Evolutionary conservation across 139 green algal species (phyloP), one percentile per base, ranked within the genome.

Genomic region (Chlamydomonas asymmetrica): DNA sequence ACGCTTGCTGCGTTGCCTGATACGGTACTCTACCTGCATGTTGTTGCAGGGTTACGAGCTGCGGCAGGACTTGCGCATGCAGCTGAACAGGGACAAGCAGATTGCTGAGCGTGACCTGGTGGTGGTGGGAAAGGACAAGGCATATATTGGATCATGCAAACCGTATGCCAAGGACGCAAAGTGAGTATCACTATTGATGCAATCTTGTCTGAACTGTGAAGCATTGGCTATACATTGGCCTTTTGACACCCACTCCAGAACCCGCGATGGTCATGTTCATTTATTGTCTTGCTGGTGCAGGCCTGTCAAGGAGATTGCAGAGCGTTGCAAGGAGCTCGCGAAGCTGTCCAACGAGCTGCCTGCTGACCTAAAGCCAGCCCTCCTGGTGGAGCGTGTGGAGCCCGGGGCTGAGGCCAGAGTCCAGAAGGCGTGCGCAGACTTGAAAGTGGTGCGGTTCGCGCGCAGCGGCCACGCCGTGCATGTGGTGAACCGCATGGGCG

Each of bases 261-360:
- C n/a, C n/a, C n/a, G n/a, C n/a, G n/a, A n/a, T 64, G 9, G 27
- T 22, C 57, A 64, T 29, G 16, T 64, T 27, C 18, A 64, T 64
- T 29, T 66, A 7, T 18, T 43, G n/a, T 23, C 8, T 66, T 40
- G 60, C 18, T 16, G 5, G 8, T 43, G 60, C 60, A 66, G 60
- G 60, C 60, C 60, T 40, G n/a, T 66, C 27, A 41, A 66, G 32
- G 60, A 66, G 31, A 66, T 66, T 66, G 60, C 60, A 45, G 60
- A 66, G 60, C 60, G 60, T 32, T 66, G 60, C 18, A 32, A 66
- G 60, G 60, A 66, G 60, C 60, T 66, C 5, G 60, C 60, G 16
- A 66, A 41, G 60, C 60, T 66, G 60, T 32, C 18, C 60, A 66
- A 66, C 27, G 31, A 66, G 60, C 60, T 66, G 60, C 60, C 60